Evolutionary conservation across 345 rosid species (phyloP), one percentile per base, ranked within the genome.

Genomic region (Laguncularia racemosa): DNA sequence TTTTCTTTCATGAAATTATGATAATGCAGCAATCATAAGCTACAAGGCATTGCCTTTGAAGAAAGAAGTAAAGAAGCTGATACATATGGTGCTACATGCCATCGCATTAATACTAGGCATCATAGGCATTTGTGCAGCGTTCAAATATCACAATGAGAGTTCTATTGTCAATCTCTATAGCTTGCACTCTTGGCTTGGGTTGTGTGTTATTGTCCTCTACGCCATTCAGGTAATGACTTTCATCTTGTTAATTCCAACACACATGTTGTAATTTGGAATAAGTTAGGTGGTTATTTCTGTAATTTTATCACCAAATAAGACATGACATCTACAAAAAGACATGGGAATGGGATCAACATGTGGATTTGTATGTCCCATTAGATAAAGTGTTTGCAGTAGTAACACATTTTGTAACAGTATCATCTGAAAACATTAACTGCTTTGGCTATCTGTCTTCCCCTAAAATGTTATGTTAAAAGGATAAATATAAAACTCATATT

Each of bases 171-270:
- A 90, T 63, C 92, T 95, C 49, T 95, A 95, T 76, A 95, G 99
- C 65, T 67, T 95, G 55, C 97, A 95, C 60, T 90, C 99, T 44
- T 95, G 99, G 99, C 74, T 95, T 51, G 99, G 99, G 11, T 84
- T 95, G 12, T 67, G 67, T 1, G 60, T 84, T 69, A 95, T 95
- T 61, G 72, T 68, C 48, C 93, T 95, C 21, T 95, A 95, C 50
- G 99, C 66, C 55, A 59, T 90, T 59, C 99, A 95, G 96, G 99
- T 90, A 79, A 4, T 48, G 23, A 1, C 5, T 46, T 44, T 2
- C 14, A 6, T 53, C 16, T n/a, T 44, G 20, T 50, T 50, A 14
- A 46, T 26, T 5, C 4, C 12, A n/a, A n/a, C n/a, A n/a, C n/a
- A n/a, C n/a, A n/a, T n/a, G n/a, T n/a, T n/a, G n/a, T n/a, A n/a